Percentiles rank a stretch among this genome's conserved stretches.
Conservation (phyloP, 768 basidiomycete species). For the Tricholoma bakamatsutake region DNA sequence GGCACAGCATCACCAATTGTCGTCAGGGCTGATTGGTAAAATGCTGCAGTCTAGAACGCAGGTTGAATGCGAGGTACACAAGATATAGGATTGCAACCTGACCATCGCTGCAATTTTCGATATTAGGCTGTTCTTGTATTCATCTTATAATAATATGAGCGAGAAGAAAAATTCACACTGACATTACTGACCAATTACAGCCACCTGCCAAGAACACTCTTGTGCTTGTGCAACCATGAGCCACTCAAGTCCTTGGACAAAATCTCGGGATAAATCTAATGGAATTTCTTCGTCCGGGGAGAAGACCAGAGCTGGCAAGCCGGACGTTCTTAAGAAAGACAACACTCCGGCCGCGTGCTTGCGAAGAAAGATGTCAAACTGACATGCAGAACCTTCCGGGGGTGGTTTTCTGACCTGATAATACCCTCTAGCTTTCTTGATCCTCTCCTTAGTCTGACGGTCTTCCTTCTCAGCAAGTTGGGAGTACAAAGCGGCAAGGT, state of each 20-base stretch:
- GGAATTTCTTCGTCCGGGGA: slow-evolving; percentile 49
- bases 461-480: slow-evolving; percentile 70
- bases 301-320: slow-evolving; percentile 45
- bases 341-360: slow-evolving; percentile 70
- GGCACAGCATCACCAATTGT: slow-evolving; percentile 39
- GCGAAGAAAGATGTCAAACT: background rate
- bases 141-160: slow-evolving; percentile 31
- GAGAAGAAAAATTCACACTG: slow-evolving; percentile 3
- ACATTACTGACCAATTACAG: slow-evolving; percentile 60
- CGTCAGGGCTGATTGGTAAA: slow-evolving; percentile 51
- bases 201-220: slow-evolving; percentile 95
- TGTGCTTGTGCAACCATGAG: slow-evolving; percentile 93
- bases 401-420: slow-evolving; percentile 52
- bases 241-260: slow-evolving; percentile 58
- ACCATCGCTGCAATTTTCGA: slow-evolving; percentile 80
- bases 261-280: slow-evolving; percentile 58
- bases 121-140: slow-evolving; percentile 76
- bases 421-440: slow-evolving; percentile 68
- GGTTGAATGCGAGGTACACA: slow-evolving; percentile 1
- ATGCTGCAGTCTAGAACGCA: slow-evolving; percentile 44
- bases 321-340: slow-evolving; percentile 50
- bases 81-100: slow-evolving; percentile 7
- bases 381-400: background rate
- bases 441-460: slow-evolving; percentile 68
- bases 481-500: slow-evolving; percentile 82